Evolutionary conservation across 441 rosid species (phyloP).

Genomic region (Raphanus hybrid): DNA sequence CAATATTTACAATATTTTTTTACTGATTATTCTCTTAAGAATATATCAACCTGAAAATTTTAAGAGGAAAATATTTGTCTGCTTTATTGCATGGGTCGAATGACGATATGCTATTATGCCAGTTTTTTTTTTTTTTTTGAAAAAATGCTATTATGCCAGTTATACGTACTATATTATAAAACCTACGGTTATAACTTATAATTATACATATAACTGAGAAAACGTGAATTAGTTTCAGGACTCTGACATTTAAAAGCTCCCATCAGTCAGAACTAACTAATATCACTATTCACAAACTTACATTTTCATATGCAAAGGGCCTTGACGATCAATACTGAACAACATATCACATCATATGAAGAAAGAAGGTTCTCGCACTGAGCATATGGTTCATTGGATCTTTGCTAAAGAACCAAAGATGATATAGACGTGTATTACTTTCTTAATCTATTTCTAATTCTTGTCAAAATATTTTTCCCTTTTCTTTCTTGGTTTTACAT

Average conservation of each 20-base stretch:
- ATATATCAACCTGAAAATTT: not conserved
- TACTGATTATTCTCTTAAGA: not conserved
- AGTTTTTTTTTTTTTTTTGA: not conserved
- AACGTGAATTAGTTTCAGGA: not conserved
- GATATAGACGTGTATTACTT: constrained; percentile 2
- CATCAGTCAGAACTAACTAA: not conserved
- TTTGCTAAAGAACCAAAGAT: constrained; percentile 12
- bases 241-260: not conserved
- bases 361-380: constrained; percentile 22
- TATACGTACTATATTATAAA: not conserved
- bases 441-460: not conserved
- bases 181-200: not conserved
- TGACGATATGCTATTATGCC: not conserved
- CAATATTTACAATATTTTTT: not conserved
- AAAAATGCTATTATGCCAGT: not conserved
- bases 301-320: not conserved
- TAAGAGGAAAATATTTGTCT: not conserved
- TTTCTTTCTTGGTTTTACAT: not conserved
- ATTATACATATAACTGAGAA: not conserved
- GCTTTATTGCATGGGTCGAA: not conserved
- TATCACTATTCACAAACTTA: not conserved
- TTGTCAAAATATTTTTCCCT: not conserved
- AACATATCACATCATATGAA: constrained; percentile 28
- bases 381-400: constrained; percentile 37
- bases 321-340: constrained; percentile 17